A percentile compares a stretch with the other conserved stretches of the same genome.
These are phyloP conservation scores for Thalassia testudinum DNA, from an alignment of 116 monocot genomes.

Conservation along the genomic window DNA sequence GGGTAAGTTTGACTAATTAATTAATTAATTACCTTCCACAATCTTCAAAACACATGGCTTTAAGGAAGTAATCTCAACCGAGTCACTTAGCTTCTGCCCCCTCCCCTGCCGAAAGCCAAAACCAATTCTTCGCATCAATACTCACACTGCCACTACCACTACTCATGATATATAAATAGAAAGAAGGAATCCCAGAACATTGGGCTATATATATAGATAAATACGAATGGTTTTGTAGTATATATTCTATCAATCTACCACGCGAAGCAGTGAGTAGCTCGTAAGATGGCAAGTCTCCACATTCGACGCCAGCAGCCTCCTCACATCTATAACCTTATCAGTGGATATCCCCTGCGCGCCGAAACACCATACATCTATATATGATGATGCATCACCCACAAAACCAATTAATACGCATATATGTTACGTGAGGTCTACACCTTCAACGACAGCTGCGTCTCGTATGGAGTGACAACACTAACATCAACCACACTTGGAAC, in stretches of 20 bases:
- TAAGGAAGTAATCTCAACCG: constrained; percentile 56
- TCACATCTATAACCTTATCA: constrained; percentile 76
- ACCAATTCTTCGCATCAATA: no score
- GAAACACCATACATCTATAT: background rate
- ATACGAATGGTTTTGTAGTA: background rate
- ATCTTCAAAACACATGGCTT: constrained; percentile 56
- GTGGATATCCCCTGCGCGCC: constrained; percentile 65
- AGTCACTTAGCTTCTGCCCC: constrained; percentile 36
- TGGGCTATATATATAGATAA: background rate
- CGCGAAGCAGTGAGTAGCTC: constrained; percentile 53
- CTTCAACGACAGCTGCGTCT: constrained; percentile 58
- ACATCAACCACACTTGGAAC: constrained; percentile 59
- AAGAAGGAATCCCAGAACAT: background rate
- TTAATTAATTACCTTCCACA: constrained; percentile 35
- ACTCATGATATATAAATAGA: background rate
- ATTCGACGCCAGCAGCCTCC: constrained; percentile 52
- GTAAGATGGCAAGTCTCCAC: constrained; percentile 80
- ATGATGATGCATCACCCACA: background rate
- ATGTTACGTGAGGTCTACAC: no score
- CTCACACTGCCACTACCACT: background rate
- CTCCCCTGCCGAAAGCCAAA: no score
- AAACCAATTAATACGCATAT: background rate
- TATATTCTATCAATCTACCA: constrained; percentile 19
- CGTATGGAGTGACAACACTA: constrained; percentile 52
- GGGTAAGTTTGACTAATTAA: background rate